Evolutionary conservation across 208 protist genomes (phyloP).

Genomic region (Balamuthia mandrillaris): DNA sequence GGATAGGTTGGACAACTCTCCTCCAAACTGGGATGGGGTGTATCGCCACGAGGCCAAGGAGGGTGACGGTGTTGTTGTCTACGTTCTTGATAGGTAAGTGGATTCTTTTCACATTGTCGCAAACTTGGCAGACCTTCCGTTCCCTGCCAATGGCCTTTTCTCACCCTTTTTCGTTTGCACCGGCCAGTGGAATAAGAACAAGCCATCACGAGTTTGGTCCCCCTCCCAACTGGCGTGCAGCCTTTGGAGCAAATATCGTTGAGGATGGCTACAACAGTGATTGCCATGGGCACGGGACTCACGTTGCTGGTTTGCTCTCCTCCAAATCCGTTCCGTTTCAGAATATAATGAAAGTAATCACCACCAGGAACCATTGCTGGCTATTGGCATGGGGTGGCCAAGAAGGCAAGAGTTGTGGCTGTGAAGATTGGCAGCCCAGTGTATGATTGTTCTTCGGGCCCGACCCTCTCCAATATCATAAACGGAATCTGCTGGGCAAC

Average conservation of each 20-base stretch:
- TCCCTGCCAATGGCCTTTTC: not conserved
- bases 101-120: not conserved
- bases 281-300: conserved; percentile 49
- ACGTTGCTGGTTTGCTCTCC: conserved; percentile 43
- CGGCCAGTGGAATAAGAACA: conserved; percentile 8
- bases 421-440: no score
- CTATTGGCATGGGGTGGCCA: not conserved
- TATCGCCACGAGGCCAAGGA: not conserved
- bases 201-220: conserved; percentile 26
- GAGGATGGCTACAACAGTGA: conserved; percentile 27
- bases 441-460: no score
- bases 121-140: not conserved
- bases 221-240: conserved; percentile 13
- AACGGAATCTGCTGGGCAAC: conserved; percentile 37
- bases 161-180: not conserved
- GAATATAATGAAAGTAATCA: no score
- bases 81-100: conserved; percentile 40
- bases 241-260: conserved; percentile 22
- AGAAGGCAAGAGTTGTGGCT: not conserved
- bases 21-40: not conserved
- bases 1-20: not conserved
- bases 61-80: not conserved
- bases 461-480: no score
- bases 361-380: conserved; percentile 8
- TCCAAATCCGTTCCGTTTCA: not conserved